A percentile compares a stretch with the other conserved stretches of the same genome.
Conservation (phyloP, 177 flowering plant genomes). For the Vitis hybrid region DNA sequence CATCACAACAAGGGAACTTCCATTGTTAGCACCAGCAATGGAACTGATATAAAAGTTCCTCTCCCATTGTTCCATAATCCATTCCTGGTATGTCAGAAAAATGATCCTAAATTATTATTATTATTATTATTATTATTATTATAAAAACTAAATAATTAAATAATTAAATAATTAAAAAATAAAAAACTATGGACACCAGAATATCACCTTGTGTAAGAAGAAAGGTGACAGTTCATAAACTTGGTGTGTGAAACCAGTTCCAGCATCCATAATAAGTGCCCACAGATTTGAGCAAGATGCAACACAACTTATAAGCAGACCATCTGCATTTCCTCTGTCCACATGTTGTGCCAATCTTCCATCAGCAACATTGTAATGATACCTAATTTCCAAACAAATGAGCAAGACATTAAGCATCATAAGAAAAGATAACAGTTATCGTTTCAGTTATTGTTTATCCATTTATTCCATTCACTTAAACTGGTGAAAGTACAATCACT, state of each 20-base stretch:
- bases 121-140: not conserved
- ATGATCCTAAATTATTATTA: not conserved
- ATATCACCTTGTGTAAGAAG: constrained; percentile 76
- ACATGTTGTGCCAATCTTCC: constrained; percentile 77
- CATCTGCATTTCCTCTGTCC: constrained; percentile 82
- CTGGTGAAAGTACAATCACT: too few species aligned
- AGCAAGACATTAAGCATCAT: constrained; percentile 4
- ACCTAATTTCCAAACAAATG: constrained; percentile 37
- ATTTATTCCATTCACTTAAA: too few species aligned
- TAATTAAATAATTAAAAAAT: not conserved
- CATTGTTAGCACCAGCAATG: constrained; percentile 81
- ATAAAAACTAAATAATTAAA: too few species aligned
- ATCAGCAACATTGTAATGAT: constrained; percentile 90
- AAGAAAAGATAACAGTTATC: not conserved
- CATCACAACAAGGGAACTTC: constrained; percentile 93
- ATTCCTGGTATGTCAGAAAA: constrained; percentile 45
- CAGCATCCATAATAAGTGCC: constrained; percentile 97
- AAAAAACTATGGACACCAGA: not conserved
- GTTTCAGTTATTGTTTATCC: too few species aligned
- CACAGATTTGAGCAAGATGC: constrained; percentile 88
- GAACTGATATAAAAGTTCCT: constrained; percentile 83
- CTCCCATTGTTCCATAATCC: constrained; percentile 97
- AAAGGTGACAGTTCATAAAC: constrained; percentile 75
- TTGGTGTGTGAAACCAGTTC: constrained; percentile 77
- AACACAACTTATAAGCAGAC: constrained; percentile 79